Percentiles rank a stretch among this genome's conserved stretches.
These are phyloP conservation scores for Naganishia onofrii DNA, from an alignment of 768 basidiomycete genomes.

Conservation along the genomic window DNA sequence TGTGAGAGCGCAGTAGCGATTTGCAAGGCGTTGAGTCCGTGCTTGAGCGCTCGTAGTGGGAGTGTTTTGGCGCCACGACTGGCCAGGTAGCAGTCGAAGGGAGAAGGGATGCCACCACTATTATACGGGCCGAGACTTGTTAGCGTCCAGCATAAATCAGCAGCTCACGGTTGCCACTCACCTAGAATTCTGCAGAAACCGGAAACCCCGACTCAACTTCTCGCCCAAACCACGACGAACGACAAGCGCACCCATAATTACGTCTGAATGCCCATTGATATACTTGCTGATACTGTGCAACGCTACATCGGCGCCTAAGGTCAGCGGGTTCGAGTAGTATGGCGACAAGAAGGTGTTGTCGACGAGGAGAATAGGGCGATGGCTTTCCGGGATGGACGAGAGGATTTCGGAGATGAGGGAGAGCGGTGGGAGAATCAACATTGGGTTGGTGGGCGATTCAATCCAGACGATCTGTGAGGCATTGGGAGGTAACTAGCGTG, in stretches of 20 bases:
- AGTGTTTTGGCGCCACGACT: conserved; percentile 90
- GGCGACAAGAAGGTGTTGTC: conserved; percentile 95
- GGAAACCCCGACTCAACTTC: conserved; percentile 59
- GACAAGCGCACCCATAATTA: conserved; percentile 81
- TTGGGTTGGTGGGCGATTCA: conserved; percentile 93
- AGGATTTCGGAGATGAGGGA: conserved; percentile 66
- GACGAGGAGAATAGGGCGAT: conserved; percentile 72
- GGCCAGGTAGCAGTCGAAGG: conserved; percentile 86
- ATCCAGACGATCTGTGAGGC: conserved; percentile 71
- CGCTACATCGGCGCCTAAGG: conserved; percentile 72
- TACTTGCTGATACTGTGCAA: conserved; percentile 73
- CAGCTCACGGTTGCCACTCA: neutral
- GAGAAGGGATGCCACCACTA: conserved; percentile 55
- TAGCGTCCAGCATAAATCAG: neutral
- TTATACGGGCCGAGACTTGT: no score
- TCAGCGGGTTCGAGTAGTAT: conserved; percentile 82
- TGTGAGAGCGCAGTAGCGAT: conserved; percentile 65
- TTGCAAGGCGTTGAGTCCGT: conserved; percentile 75
- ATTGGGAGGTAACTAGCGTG: no score
- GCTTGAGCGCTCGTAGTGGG: conserved; percentile 77
- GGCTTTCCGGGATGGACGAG: conserved; percentile 58
- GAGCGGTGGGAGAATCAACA: conserved; percentile 80
- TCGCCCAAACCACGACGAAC: conserved; percentile 58
- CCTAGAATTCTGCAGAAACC: conserved; percentile 81
- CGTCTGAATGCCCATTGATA: conserved; percentile 89